Base-by-base conservation (phyloP, 805 yeast species). In the Candida sonorensis region DNA sequence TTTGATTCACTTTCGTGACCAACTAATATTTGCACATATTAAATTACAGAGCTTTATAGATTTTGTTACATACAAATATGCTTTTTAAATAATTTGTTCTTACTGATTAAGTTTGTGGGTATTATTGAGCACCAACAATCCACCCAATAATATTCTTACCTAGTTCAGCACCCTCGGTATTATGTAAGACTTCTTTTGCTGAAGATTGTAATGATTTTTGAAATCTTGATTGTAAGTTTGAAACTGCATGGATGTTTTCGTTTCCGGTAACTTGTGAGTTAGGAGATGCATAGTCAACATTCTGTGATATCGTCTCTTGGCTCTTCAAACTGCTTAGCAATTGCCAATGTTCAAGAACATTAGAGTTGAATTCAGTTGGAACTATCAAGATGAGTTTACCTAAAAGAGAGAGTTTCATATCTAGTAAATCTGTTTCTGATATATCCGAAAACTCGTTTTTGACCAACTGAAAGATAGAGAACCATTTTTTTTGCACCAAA, bases 401-500 rank as follows among this genome's bases (percentile, higher is more conserved):
- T 9, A 81, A 53, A 1, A 83, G 54, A 11, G 64, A 64, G 45
- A 76, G 50, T 51, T 85, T 90, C 12, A 29, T 26, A 3, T 45
- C 24, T 4, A 49, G 7, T 10, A 35, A 21, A 10, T 27, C 31
- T 10, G 30, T 22, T 3, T 43, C 42, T 13, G 27, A 35, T n/a
- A 32, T 29, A 14, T 35, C 29, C 11, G 41, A 50, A 44, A 62
- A 48, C 10, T 52, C 57, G 31, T 41, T 47, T 53, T 81, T 80
- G 3, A 83, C 82, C 3, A 81, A 77, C 45, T 84, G 94, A 45
- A 77, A 80, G 39, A 81, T 74, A 1, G 83, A 74, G 17, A 77
- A 64, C 95, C 95, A 86, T 29, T 64, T 57, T 12, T 59, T 59
- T 33, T 42, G 47, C 10, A 56, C 31, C 9, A 50, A 13, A 1